A percentile compares a stretch with the other conserved stretches of the same genome.
phyloP scores from a whole-genome alignment of 495 filamentous ascomycete genomes.

The Monascus purpureus region DNA sequence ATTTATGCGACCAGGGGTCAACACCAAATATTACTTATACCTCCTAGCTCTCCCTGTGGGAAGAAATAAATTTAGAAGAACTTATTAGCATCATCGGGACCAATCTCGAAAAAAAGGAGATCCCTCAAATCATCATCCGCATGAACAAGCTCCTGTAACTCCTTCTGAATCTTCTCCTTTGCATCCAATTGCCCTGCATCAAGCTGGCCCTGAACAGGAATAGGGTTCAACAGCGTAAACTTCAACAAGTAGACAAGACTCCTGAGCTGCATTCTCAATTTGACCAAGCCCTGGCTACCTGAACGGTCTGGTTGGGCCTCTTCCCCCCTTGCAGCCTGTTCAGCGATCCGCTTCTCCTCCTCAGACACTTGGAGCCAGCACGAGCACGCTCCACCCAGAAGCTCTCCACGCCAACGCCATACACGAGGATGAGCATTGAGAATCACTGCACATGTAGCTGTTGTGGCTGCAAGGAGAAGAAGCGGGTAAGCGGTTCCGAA shows the following conservation, averaged over 20 bases:
- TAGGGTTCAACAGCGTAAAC: neutral
- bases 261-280: neutral
- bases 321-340: neutral
- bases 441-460: constrained; percentile 44
- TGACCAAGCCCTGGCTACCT: neutral
- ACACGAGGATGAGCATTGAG: constrained; percentile 62
- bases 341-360: constrained; percentile 17
- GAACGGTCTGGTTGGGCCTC: neutral
- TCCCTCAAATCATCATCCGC: constrained; percentile 20
- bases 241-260: neutral
- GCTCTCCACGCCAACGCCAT: constrained; percentile 47
- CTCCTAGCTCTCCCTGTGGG: no score
- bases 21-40: no score
- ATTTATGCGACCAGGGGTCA: no score
- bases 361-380: constrained; percentile 53
- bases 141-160: constrained; percentile 21
- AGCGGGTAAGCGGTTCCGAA: constrained; percentile 46
- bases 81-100: constrained; percentile 5
- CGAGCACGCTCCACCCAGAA: constrained; percentile 46
- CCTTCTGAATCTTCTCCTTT: constrained; percentile 23
- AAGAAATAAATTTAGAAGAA: neutral
- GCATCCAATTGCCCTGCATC: neutral
- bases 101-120: constrained; percentile 13
- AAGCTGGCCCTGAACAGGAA: neutral
- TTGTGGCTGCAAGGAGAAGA: constrained; percentile 38